Percentiles rank a stretch among this genome's conserved stretches.
Conservation (phyloP, 306 rosid genomes). For the Begonia fuchsioides region DNA sequence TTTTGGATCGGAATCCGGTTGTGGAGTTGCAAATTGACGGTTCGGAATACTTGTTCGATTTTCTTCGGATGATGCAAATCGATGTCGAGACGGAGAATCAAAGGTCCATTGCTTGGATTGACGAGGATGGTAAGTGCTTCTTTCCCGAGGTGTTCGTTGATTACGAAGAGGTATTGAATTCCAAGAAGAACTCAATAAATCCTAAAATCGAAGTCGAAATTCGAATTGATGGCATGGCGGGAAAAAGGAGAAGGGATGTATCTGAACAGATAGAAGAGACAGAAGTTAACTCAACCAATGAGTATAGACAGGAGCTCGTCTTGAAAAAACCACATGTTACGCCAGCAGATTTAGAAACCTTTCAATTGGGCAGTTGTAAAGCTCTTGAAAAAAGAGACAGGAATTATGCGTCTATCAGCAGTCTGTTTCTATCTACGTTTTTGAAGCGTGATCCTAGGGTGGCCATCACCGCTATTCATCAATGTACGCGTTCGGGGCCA, state of each 20-base stretch:
- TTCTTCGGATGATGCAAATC: conserved; percentile 39
- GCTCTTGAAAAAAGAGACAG: conserved; percentile 12
- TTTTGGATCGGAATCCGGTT: conserved; percentile 21
- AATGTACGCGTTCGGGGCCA: conserved; percentile 17
- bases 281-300: conserved; percentile 28
- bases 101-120: conserved; percentile 59
- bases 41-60: conserved; percentile 25
- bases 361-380: conserved; percentile 27
- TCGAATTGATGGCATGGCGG: conserved; percentile 12
- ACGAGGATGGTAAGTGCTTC: conserved; percentile 25
- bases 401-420: conserved; percentile 7
- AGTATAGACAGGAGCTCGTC: conserved; percentile 1
- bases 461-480: conserved; percentile 23
- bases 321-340: conserved; percentile 19
- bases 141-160: conserved; percentile 30
- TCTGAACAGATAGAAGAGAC: conserved; percentile 7
- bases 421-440: conserved; percentile 19
- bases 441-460: conserved; percentile 14
- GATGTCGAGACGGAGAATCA: conserved; percentile 21
- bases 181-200: background rate
- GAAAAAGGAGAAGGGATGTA: conserved; percentile 17
- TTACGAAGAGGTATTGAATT: conserved; percentile 14
- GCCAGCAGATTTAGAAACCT: conserved; percentile 1
- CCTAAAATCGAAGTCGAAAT: conserved; percentile 18
- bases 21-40: conserved; percentile 23